Percentiles rank a stretch among this genome's conserved stretches.
Conservation (phyloP, 306 rosid species). For the Dryas drummondii region DNA sequence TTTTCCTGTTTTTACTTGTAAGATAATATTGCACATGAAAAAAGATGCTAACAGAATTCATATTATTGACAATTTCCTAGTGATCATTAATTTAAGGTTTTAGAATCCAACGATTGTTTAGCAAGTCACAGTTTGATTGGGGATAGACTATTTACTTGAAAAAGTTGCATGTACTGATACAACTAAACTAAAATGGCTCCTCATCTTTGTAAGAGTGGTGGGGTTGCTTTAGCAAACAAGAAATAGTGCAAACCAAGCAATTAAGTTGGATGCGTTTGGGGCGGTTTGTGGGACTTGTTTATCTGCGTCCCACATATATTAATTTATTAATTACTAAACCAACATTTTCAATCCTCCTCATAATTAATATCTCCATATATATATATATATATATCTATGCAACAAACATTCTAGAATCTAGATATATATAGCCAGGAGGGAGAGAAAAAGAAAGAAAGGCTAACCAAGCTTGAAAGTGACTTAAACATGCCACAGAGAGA, state of each 20-base stretch:
- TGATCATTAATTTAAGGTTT: not conserved
- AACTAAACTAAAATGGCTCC: conserved; percentile 23
- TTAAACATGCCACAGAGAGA: not conserved
- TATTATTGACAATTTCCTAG: too few relatives aligned
- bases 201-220: conserved; percentile 49
- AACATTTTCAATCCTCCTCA: conserved; percentile 26
- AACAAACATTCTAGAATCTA: conserved; percentile 42
- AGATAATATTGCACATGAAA: too few relatives aligned
- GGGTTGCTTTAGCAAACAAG: conserved; percentile 79
- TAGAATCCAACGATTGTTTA: not conserved
- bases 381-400: conserved; percentile 10
- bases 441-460: not conserved
- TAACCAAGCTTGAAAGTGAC: conserved; percentile 29
- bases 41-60: too few relatives aligned
- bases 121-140: not conserved
- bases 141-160: not conserved
- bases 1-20: too few relatives aligned
- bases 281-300: conserved; percentile 86
- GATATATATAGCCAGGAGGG: not conserved
- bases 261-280: conserved; percentile 58
- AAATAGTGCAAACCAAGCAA: conserved; percentile 76
- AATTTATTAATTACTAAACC: conserved; percentile 42
- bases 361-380: conserved; percentile 4
- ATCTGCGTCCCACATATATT: conserved; percentile 53
- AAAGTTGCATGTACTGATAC: conserved; percentile 24